Evolutionary conservation across 352 stramenopile species (phyloP).

Genomic region (Phytopythium delawarense): DNA sequence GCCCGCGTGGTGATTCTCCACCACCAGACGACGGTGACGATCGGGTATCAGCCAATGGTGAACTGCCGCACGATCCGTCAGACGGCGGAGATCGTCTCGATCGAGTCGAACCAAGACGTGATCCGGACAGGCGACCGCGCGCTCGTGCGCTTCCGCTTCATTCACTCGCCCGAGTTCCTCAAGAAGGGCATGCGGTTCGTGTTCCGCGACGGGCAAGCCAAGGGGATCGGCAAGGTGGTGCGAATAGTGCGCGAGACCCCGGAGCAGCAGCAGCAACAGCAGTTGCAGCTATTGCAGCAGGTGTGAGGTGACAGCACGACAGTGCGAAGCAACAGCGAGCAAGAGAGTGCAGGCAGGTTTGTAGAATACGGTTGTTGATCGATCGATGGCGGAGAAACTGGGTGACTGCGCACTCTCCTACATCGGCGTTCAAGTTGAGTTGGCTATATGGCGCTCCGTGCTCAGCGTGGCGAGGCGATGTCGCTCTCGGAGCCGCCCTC

Average conservation of each 20-base stretch:
- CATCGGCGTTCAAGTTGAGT: neutral
- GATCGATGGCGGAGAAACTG: neutral
- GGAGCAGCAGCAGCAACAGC: constrained; percentile 9
- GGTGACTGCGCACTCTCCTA: neutral
- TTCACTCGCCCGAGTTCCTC: constrained; percentile 94
- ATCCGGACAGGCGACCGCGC: constrained; percentile 90
- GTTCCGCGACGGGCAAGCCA: constrained; percentile 97
- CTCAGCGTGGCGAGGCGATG: neutral
- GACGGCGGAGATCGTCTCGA: constrained; percentile 86
- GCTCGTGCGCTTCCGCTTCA: constrained; percentile 87
- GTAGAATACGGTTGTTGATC: constrained; percentile 12
- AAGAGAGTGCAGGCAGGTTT: constrained; percentile 5
- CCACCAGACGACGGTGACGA: constrained; percentile 93
- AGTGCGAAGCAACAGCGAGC: no score
- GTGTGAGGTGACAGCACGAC: neutral
- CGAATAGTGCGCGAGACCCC: constrained; percentile 49
- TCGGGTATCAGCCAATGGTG: constrained; percentile 94
- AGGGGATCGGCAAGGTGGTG: constrained; percentile 94
- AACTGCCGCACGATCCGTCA: constrained; percentile 92
- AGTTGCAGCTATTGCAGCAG: constrained; percentile 7
- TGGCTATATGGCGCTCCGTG: neutral
- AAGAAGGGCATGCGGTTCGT: constrained; percentile 96
- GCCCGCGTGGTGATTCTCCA: constrained; percentile 93
- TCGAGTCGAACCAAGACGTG: constrained; percentile 74
- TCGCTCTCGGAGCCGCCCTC: constrained; percentile 9